Evolutionary conservation across 768 basidiomycete genomes (phyloP).

Genomic region (Suillus ampliporus): DNA sequence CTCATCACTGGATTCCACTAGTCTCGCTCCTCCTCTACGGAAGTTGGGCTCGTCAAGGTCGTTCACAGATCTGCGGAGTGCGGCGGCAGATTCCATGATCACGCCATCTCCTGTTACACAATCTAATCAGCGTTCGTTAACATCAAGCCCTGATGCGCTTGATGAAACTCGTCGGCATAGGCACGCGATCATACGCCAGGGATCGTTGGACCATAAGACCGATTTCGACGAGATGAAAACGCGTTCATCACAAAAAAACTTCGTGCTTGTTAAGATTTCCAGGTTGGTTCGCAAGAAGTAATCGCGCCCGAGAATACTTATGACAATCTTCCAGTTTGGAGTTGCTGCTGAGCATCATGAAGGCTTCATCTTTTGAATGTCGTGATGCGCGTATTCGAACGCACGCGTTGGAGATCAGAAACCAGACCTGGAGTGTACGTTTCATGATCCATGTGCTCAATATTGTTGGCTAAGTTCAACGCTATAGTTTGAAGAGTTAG

Average conservation of each 20-base stretch:
- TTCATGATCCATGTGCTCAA: slow-evolving; percentile 1
- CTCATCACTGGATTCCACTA: slow-evolving; percentile 38
- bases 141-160: slow-evolving; percentile 22
- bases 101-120: slow-evolving; percentile 17
- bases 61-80: slow-evolving; percentile 68
- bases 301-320: slow-evolving; percentile 13
- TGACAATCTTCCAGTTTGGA: slow-evolving; percentile 54
- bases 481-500: slow-evolving; percentile 74
- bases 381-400: slow-evolving; percentile 81
- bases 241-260: slow-evolving; percentile 83
- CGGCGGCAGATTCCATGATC: slow-evolving; percentile 42
- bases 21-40: slow-evolving; percentile 49
- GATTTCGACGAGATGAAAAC: slow-evolving; percentile 85
- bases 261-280: slow-evolving; percentile 76
- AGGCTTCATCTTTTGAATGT: slow-evolving; percentile 85
- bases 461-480: slow-evolving; percentile 14
- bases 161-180: slow-evolving; percentile 29
- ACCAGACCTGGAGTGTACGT: slow-evolving; percentile 83
- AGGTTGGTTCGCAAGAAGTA: slow-evolving; percentile 48
- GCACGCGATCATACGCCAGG: slow-evolving; percentile 15
- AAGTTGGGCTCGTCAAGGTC: slow-evolving; percentile 67
- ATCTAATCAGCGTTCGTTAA: slow-evolving; percentile 13
- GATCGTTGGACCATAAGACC: slow-evolving; percentile 34
- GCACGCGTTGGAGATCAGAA: slow-evolving; percentile 79
- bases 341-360: slow-evolving; percentile 77